Base-by-base conservation (phyloP, 2,329 filamentous ascomycete genomes). In the Cytospora leucostoma region DNA sequence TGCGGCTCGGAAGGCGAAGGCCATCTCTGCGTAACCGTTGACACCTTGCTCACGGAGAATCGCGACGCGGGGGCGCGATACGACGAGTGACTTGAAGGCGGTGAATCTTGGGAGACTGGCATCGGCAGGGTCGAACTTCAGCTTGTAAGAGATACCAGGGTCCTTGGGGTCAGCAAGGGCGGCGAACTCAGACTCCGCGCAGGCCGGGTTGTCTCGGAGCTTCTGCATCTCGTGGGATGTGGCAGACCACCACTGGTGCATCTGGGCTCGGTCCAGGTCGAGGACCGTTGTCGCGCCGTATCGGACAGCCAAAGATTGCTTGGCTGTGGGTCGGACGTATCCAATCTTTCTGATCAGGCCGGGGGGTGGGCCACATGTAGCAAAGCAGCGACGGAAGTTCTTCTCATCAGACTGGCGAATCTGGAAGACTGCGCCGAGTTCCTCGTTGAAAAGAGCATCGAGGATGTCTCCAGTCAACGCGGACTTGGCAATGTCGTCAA, bases 21-120 rank as follows among this genome's bases (percentile, higher is more conserved):
- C 95, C 92, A 99, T 96, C 76, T 99, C 95, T n/a, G 92, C 88
- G 71, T 97, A 87, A 50, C 93, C 92, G 78, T 99, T 98, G 69
- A 97, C 92, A 74, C 95, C 95, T 75, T 97, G 93, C 76, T 98
- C 95, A 72, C 95, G 86, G 27, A 99, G 86, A 70, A 99, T 96
- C 51, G 95, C 95, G 32, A 99, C 93, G 37, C 88, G 87, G 1
- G 91, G 90, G 76, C 74, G 70, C 70, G 80, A 84, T 66, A 81
- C 82, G 73, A 92, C 85, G 63, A 76, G 69, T 11, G 70, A 72
- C 47, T 85, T 83, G 63, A 92, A 78, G 65, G 83, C 85, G 4
- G 86, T 81, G 66, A 86, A 83, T 66, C 91, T 76, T 27, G 92
- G 90, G 54, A 94, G 77, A 63, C 89, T 89, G 68, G 86, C 89